Conservation (phyloP, 2,329 filamentous ascomycete genomes). For the Pyrenophora graminea region DNA sequence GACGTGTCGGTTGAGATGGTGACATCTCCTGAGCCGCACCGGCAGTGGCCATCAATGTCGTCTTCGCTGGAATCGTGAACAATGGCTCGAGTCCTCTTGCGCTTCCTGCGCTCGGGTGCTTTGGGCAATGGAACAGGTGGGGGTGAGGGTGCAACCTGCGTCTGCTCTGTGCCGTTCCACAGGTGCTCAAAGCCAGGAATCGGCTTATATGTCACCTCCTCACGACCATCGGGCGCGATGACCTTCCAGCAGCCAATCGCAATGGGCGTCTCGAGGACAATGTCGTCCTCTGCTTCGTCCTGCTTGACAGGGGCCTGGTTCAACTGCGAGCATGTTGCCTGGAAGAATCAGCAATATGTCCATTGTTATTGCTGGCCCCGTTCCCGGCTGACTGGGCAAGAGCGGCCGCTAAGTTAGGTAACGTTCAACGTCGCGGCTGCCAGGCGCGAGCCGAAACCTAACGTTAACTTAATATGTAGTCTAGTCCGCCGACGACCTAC, state of each 20-base stretch:
- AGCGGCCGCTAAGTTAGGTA: not conserved
- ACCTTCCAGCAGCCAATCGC: slow-evolving; percentile 21
- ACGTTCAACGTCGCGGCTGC: too few species aligned
- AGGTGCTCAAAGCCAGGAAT: slow-evolving; percentile 34
- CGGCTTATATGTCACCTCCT: slow-evolving; percentile 25
- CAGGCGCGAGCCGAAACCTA: slow-evolving; percentile 3
- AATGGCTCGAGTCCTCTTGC: slow-evolving; percentile 22
- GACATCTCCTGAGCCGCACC: not conserved
- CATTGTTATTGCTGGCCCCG: not conserved
- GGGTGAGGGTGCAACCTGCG: not conserved
- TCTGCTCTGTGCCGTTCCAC: slow-evolving; percentile 12
- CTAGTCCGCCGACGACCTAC: slow-evolving; percentile 1
- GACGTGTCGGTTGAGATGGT: slow-evolving; percentile 15
- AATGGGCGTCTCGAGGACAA: slow-evolving; percentile 26
- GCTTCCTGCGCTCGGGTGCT: slow-evolving; percentile 6
- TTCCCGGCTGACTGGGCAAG: slow-evolving; percentile 5
- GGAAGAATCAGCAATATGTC: slow-evolving; percentile 2
- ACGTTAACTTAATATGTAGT: not conserved
- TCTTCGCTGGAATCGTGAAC: slow-evolving; percentile 2
- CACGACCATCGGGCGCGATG: slow-evolving; percentile 26
- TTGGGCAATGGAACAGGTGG: not conserved
- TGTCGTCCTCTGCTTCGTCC: not conserved
- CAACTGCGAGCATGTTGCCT: slow-evolving; percentile 3
- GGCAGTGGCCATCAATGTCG: slow-evolving; percentile 6
- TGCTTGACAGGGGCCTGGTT: not conserved